Evolutionary conservation across 495 filamentous ascomycete species (phyloP), one percentile per base, ranked within the genome.

Genomic region (Opeltia flavorubescens): DNA sequence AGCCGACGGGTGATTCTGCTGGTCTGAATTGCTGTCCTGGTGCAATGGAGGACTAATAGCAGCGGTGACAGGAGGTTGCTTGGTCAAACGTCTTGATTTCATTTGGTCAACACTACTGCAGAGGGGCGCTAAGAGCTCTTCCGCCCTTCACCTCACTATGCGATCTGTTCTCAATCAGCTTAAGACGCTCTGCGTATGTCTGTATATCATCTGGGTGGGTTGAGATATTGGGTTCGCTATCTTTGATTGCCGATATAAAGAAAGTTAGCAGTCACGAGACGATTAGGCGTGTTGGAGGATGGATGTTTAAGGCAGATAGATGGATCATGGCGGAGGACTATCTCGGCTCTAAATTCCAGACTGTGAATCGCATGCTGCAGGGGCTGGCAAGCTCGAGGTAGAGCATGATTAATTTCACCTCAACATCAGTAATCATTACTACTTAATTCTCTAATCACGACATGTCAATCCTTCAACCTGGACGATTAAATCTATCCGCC

Each of bases 1-100:
- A 53, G 78, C 79, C 56, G 80, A 84, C 46, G 81, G 80, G 65
- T 80, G 76, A 61, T 81, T 74, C 60, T 77, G 77, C 12, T 13
- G 20, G 27, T 66, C 66, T 38, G 64, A 66, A 50, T 55, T 58
- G 57, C 62, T 71, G 51, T 67, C 62, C 51, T 70, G 69, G 52
- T 60, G 68, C 55, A 57, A 51, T n/a, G 9, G 49, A 43, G 42
- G 28, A 31, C 1, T 43, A 28, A 17, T 39, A 24, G 41, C 26
- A 28, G 7, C 41, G 42, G 23, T 17, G 23, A 33, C 33, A 30
- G 54, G 54, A 44, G 51, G 44, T 44, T 52, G 48, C 45, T 54
- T 57, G 41, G 55, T 57, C 15, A 57, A 49, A 43, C 55, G 45
- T 28, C 41, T 46, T 33, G 51, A 35, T 43, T 48, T 50, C 35